These are phyloP conservation scores for Pyracantha coccinea DNA, from an alignment of 331 rosid species.

Conservation along the genomic window DNA sequence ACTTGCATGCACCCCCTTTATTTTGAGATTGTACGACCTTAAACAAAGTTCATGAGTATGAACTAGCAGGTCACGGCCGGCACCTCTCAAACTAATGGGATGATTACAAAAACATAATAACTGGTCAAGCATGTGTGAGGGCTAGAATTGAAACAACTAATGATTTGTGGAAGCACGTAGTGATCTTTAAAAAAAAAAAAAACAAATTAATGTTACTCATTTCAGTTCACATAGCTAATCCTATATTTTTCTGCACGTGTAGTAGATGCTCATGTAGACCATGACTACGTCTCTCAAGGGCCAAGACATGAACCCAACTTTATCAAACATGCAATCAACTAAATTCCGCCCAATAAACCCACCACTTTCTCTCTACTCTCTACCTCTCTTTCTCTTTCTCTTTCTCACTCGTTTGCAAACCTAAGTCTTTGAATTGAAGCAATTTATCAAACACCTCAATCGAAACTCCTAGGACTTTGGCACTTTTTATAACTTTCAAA, in stretches of 20 bases:
- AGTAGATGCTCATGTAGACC: not conserved
- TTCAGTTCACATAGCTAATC: not conserved
- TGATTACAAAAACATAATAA: not conserved
- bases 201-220: not conserved
- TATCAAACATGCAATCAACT: constrained; percentile 19
- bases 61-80: not conserved
- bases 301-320: constrained; percentile 14
- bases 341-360: constrained; percentile 2
- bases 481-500: not conserved
- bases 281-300: constrained; percentile 2
- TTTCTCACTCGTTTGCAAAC: not conserved
- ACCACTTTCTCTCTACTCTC: not conserved
- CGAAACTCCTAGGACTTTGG: constrained; percentile 2
- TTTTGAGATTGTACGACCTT: not conserved
- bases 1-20: not conserved
- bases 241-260: not conserved
- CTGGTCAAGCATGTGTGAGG: not conserved
- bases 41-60: not conserved
- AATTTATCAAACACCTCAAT: not conserved
- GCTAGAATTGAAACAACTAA: not conserved
- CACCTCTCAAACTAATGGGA: not conserved
- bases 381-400: not conserved
- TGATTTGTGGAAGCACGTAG: not conserved
- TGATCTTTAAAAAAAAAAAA: not conserved
- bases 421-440: not conserved